These are phyloP conservation scores for Macrocybe gigantea DNA, from an alignment of 768 basidiomycete species.

Conservation along the genomic window DNA sequence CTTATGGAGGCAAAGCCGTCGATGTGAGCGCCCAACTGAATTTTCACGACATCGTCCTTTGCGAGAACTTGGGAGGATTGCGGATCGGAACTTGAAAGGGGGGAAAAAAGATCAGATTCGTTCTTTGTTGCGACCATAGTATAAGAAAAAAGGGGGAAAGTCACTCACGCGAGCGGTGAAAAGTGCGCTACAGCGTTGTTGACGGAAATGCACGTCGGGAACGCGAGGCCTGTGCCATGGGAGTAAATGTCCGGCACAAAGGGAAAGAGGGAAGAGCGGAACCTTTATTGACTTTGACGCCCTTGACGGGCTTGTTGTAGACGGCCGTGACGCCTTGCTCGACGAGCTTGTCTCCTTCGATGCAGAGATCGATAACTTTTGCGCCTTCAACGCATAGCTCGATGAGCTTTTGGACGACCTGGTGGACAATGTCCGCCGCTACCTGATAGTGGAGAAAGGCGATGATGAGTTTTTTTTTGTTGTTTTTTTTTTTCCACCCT, in stretches of 20 bases:
- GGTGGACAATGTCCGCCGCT: constrained; percentile 88
- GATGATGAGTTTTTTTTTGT: constrained; percentile 10
- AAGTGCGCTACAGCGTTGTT: constrained; percentile 96
- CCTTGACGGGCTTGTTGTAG: constrained; percentile 89
- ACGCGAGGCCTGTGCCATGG: constrained; percentile 65
- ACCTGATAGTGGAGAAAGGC: constrained; percentile 35
- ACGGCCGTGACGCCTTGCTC: constrained; percentile 80
- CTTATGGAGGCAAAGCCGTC: constrained; percentile 93
- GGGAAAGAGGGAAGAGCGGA: constrained; percentile 5
- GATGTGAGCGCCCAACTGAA: constrained; percentile 95
- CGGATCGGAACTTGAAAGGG: constrained; percentile 59
- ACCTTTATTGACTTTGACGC: constrained; percentile 87
- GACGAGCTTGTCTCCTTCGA: constrained; percentile 90
- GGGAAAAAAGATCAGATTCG: constrained; percentile 8
- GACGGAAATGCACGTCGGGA: constrained; percentile 90
- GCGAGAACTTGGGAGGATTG: constrained; percentile 62
- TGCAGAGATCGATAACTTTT: constrained; percentile 84
- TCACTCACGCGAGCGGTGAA: constrained; percentile 83
- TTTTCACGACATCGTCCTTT: constrained; percentile 90
- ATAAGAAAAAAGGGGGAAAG: too few relatives aligned
- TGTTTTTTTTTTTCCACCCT: constrained; percentile 8
- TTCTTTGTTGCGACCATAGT: constrained; percentile 19
- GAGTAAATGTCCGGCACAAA: background rate
- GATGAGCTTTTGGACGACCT: constrained; percentile 81
- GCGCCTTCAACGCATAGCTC: constrained; percentile 74